Percentiles rank a stretch among this genome's conserved stretches.
phyloP scores from a whole-genome alignment of 129 eudicot species.

The Solidago caesia region DNA sequence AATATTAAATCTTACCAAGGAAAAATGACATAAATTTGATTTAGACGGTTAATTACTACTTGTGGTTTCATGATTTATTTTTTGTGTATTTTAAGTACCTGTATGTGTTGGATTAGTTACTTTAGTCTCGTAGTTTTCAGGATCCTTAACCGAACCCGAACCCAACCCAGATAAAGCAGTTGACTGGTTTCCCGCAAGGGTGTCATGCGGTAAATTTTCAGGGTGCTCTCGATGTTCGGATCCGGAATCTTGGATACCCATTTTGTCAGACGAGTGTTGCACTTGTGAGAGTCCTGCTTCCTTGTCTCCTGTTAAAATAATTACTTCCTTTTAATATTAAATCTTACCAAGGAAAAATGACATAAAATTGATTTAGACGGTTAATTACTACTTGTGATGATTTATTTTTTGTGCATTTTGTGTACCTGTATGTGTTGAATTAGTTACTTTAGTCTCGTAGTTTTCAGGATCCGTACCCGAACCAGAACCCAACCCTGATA shows the following conservation, averaged over 20 bases:
- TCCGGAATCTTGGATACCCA: slow-evolving; percentile 34
- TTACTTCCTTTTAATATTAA: not conserved
- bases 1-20: no score
- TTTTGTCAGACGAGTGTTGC: slow-evolving; percentile 36
- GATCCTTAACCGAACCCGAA: slow-evolving; percentile 4
- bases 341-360: no score
- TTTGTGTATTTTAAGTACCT: slow-evolving; percentile 20
- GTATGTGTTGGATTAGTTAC: slow-evolving; percentile 45
- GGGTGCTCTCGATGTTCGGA: slow-evolving; percentile 10
- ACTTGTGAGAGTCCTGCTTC: slow-evolving; percentile 40
- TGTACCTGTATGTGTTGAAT: slow-evolving; percentile 36
- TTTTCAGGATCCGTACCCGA: no score
- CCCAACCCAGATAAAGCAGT: slow-evolving; percentile 20
- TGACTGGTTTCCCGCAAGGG: not conserved
- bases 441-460: slow-evolving; percentile 33
- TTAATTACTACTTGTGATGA: no score
- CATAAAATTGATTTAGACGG: no score
- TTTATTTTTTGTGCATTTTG: no score
- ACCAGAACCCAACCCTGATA: no score
- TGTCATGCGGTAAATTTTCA: slow-evolving; percentile 34
- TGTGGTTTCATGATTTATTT: no score
- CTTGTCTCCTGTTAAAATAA: slow-evolving; percentile 35
- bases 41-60: no score
- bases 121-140: slow-evolving; percentile 51
- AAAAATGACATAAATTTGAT: no score